These are phyloP conservation scores for Lupinus albus DNA, from an alignment of 306 rosid species.

Conservation along the genomic window DNA sequence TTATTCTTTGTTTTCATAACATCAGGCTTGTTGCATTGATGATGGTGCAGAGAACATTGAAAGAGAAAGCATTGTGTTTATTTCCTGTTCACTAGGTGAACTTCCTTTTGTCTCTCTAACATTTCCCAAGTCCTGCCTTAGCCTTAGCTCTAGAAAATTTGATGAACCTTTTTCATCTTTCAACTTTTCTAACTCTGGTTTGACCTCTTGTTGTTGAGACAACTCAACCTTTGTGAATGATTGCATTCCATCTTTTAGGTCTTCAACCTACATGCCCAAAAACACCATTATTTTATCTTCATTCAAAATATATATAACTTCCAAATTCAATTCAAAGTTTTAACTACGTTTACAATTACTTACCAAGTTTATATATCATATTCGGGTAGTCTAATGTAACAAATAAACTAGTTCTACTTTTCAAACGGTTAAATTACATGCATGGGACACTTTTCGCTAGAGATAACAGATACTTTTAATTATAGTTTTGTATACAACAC, in stretches of 20 bases:
- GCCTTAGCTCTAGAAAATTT: conserved; percentile 52
- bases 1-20: conserved; percentile 16
- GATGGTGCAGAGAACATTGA: conserved; percentile 51
- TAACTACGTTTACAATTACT: background rate
- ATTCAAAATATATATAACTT: background rate
- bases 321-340: background rate
- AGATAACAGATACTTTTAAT: too few relatives aligned
- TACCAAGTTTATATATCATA: background rate
- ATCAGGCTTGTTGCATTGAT: conserved; percentile 34
- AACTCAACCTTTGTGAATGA: conserved; percentile 29
- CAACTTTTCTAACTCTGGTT: conserved; percentile 18
- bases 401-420: background rate
- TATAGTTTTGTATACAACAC: too few relatives aligned
- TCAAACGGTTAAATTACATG: too few relatives aligned
- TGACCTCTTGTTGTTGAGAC: background rate
- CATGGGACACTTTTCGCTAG: background rate
- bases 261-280: conserved; percentile 43
- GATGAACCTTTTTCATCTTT: conserved; percentile 38
- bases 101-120: background rate
- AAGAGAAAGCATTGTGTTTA: conserved; percentile 56
- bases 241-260: conserved; percentile 28
- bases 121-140: conserved; percentile 43
- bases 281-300: background rate
- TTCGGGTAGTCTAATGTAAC: background rate
- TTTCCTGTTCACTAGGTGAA: conserved; percentile 39